A percentile compares a stretch with the other conserved stretches of the same genome.
Conservation (phyloP, 2,329 filamentous ascomycete species). For the Penicillium digitatum region DNA sequence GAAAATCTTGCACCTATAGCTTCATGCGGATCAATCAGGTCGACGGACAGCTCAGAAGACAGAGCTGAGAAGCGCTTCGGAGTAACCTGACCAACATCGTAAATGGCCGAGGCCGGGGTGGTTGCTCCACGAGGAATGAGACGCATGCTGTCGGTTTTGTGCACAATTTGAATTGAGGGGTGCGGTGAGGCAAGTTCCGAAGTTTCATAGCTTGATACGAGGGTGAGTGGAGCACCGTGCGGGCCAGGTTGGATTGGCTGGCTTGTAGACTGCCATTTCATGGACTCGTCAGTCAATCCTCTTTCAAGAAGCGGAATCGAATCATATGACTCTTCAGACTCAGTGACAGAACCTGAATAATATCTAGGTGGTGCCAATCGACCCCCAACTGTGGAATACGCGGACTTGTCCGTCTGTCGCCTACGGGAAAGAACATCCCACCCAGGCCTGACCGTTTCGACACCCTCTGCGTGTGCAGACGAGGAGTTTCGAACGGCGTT, state of each 20-base stretch:
- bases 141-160: constrained; percentile 51
- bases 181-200: constrained; percentile 40
- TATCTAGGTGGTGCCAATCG: constrained; percentile 31
- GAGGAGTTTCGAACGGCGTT: constrained; percentile 9
- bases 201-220: constrained; percentile 26
- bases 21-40: constrained; percentile 45
- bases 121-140: constrained; percentile 45
- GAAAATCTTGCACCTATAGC: constrained; percentile 32
- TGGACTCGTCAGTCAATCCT: constrained; percentile 49
- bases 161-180: constrained; percentile 50
- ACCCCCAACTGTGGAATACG: constrained; percentile 27
- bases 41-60: constrained; percentile 50
- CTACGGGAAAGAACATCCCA: constrained; percentile 20
- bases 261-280: constrained; percentile 43
- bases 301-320: constrained; percentile 74
- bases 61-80: constrained; percentile 52
- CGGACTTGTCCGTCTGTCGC: constrained; percentile 25
- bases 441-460: constrained; percentile 8
- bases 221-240: constrained; percentile 27
- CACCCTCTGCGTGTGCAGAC: background rate
- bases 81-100: constrained; percentile 40
- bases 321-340: constrained; percentile 69
- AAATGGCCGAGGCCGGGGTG: constrained; percentile 31
- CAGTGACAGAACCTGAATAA: constrained; percentile 48
- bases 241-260: constrained; percentile 17